Evolutionary conservation across 495 filamentous ascomycete species (phyloP), one percentile per base, ranked within the genome.

Genomic region (Pseudoneurospora amorphoporcata): DNA sequence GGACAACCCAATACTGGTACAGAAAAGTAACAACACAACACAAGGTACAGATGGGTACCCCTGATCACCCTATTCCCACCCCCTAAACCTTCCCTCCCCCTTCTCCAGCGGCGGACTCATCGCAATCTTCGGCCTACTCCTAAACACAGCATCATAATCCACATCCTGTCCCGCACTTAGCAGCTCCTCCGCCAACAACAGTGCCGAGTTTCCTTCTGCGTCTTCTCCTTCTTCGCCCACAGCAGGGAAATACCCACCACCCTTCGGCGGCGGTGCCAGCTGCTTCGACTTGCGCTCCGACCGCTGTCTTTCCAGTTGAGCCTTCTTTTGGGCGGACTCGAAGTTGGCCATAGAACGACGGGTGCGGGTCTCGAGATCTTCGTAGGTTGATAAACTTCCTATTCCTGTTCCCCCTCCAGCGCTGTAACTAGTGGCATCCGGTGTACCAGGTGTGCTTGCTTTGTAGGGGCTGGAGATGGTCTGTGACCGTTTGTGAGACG

Each of bases 61-160:
- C 68, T 69, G 29, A 12, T 41, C 65, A 32, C 37, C 72, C 19
- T 69, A 61, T 19, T 61, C 53, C 53, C 53, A 65, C 53, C 4
- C 69, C 29, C 29, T 40, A 70, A 45, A 69, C 19, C 72, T 68
- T 73, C 72, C 58, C 61, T 74, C 75, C 77, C 65, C 69, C 75
- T 75, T 81, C 9, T 68, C 74, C 9, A 90, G 90, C 39, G 88
- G 90, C n/a, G 93, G 92, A 81, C 94, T 96, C 8, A 85, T 85
- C 70, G 89, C 91, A 71, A 97, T 86, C 74, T 90, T 91, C 2
- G 94, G 94, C 73, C 94, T 81, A 45, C 92, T 93, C 81, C 90
- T 94, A 81, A 97, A 97, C 1, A 97, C 90, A 69, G 90, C 92
- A 68, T 92, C 90, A 77, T 95, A 94, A 75, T 91, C 90, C 77